Evolutionary conservation across 345 rosid species (phyloP), one percentile per base, ranked within the genome.

Genomic region (Acer negundo): DNA sequence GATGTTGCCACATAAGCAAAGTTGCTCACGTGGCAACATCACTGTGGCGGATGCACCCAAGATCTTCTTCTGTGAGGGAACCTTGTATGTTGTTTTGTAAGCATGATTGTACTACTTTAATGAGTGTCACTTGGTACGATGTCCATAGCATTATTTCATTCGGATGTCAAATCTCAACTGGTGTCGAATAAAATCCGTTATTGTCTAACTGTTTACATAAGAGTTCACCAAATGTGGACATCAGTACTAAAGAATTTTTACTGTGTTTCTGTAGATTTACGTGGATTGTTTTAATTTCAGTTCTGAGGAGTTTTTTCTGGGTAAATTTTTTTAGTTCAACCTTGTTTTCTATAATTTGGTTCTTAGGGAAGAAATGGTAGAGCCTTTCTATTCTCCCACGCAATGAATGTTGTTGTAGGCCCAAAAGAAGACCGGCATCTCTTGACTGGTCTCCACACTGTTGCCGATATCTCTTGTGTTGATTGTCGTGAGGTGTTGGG

Each of bases 311-410:
- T 49, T 35, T 35, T 4, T 35, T 35, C 38, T 35, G 38, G 38
- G 38, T 35, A 35, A 35, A 35, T 3, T 35, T 35, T 35, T 35
- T 35, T 35, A 35, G 74, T 70, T 76, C 78, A 23, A 67, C 51
- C 58, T 73, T 79, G 15, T 63, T 59, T 74, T 78, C 20, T 51
- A 38, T 70, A 44, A 69, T 81, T 71, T 64, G 80, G 79, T 78
- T 82, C 65, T 47, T 76, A 93, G 98, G 98, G 98, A 82, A 93
- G 89, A 88, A 85, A 86, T 46, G 97, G 97, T 63, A 84, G 97
- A 75, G 97, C 94, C 49, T 93, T 93, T 84, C 91, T 93, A 26
- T 91, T 93, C 86, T 87, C 97, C 76, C 97, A 88, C 75, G 94
- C 97, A 6, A 89, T 89, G 97, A 93, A 91, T 85, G 53, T 91